Percentiles rank a stretch among this genome's conserved stretches.
Conservation (phyloP, 179 eudicot genomes). For the Beta macrorhiza region DNA sequence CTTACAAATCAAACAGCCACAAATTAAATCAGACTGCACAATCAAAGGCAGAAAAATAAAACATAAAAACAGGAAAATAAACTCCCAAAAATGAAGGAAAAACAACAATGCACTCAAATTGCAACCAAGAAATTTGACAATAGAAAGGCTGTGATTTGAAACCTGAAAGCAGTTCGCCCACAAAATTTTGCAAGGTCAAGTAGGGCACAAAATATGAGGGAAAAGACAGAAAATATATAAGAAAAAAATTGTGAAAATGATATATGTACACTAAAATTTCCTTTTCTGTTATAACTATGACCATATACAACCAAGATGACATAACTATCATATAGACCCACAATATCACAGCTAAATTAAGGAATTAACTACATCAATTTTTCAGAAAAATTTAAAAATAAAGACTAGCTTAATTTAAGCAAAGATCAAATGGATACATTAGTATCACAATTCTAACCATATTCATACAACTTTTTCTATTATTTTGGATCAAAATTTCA, state of each 20-base stretch:
- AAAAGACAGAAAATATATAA: background rate
- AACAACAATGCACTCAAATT: background rate
- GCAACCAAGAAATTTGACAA: constrained; percentile 9
- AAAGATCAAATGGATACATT: background rate
- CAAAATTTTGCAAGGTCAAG: constrained; percentile 7
- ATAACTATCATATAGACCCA: constrained; percentile 21
- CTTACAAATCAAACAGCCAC: background rate
- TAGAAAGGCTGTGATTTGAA: background rate
- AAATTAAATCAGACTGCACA: background rate
- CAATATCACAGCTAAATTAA: background rate
- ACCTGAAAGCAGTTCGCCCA: background rate
- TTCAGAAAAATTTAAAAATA: background rate
- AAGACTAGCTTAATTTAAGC: background rate
- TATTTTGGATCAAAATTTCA: too few species aligned
- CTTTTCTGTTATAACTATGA: background rate
- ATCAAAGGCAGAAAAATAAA: background rate
- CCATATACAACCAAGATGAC: background rate
- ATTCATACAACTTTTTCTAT: too few species aligned
- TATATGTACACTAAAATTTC: background rate
- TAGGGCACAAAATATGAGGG: background rate
- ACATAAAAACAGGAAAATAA: background rate
- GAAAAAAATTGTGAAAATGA: constrained; percentile 12
- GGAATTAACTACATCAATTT: background rate
- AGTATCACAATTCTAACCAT: background rate
- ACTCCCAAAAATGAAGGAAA: background rate